Percentiles rank a stretch among this genome's conserved stretches.
Evolutionary conservation across 257 asterid species (phyloP).

Genomic region (Anisodus tanguticus): DNA sequence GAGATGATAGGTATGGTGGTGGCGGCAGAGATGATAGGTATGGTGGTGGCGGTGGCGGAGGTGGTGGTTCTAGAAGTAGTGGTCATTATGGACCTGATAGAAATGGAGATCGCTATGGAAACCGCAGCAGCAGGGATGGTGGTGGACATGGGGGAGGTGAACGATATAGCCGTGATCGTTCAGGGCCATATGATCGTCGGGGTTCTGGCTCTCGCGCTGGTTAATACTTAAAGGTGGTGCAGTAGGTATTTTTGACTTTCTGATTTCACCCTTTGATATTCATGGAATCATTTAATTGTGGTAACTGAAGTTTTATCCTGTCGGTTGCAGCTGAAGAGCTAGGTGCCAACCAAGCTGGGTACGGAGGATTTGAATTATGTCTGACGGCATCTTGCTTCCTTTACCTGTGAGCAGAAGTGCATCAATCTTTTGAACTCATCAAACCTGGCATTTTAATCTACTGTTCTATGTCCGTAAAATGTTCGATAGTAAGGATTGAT

Average conservation of each 20-base stretch:
- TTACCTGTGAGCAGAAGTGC: conserved; percentile 43
- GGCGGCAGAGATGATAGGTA: conserved; percentile 64
- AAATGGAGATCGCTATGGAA: conserved; percentile 68
- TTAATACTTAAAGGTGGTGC: not conserved
- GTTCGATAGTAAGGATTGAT: conserved; percentile 50
- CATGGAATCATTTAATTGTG: not conserved
- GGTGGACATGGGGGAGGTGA: conserved; percentile 67
- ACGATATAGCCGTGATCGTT: conserved; percentile 73
- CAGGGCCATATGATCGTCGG: conserved; percentile 92
- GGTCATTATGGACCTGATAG: conserved; percentile 83
- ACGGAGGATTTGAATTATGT: not conserved
- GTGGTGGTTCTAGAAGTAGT: conserved; percentile 55
- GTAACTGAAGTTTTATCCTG: not conserved
- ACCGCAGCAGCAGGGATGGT: conserved; percentile 68
- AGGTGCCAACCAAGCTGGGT: not conserved
- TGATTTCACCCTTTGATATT: not conserved
- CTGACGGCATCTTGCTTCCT: not conserved
- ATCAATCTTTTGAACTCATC: conserved; percentile 49
- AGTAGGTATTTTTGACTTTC: not conserved
- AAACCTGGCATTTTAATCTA: conserved; percentile 53
- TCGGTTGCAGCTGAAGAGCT: not conserved
- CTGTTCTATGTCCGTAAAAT: conserved; percentile 52
- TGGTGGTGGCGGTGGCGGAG: conserved; percentile 42
- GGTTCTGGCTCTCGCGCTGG: conserved; percentile 52
- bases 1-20: too few relatives aligned